Base-by-base conservation (phyloP, 257 asterid species). In the Capsicum chinense region DNA sequence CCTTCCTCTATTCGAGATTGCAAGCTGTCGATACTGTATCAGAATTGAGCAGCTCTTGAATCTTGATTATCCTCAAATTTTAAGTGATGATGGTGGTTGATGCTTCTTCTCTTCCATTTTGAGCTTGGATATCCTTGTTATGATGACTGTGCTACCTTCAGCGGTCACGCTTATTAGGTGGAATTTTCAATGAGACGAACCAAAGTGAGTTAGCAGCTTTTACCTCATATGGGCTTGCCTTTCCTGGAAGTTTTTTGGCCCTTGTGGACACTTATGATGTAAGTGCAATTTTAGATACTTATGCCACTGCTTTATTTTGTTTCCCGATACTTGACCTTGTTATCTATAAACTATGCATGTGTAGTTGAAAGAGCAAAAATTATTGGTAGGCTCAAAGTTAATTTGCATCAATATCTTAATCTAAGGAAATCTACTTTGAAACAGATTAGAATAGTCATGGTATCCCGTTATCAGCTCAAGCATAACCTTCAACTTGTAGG, bases 251-350 rank as follows among this genome's bases (percentile, higher is more conserved):
- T 85, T 95, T 95, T 87, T 87, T 95, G 92, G 97, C 98, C 87
- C 97, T 95, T 73, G 98, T 92, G 62, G 99, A 95, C 90, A 95
- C 98, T 21, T 95, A 95, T 89, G 99, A 94, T 91, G 98, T 94
- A 92, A 93, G 99, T 85, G 69, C 63, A 52, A 33, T 54, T 76
- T 14, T 76, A 76, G 2, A 52, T 76, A 6, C 81, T 76, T 7
- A 10, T 76, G 44, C 48, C 15, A 76, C 48, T 76, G 14, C 47
- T 76, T 76, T 52, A 13, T 14, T 52, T 76, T 7, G 81, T 74
- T 26, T 74, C 12, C 14, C 8, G 47, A 26, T 71, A 44, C 47
- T 26, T 52, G 48, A 7, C 63, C 44, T 76, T 76, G 8, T 52
- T 52, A 52, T 21, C 47, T 21, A 4, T 11, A 52, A 12, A 52